A percentile compares a stretch with the other conserved stretches of the same genome.
These are phyloP conservation scores for Rehmannia glutinosa DNA, from an alignment of 257 asterid genomes.

Conservation along the genomic window DNA sequence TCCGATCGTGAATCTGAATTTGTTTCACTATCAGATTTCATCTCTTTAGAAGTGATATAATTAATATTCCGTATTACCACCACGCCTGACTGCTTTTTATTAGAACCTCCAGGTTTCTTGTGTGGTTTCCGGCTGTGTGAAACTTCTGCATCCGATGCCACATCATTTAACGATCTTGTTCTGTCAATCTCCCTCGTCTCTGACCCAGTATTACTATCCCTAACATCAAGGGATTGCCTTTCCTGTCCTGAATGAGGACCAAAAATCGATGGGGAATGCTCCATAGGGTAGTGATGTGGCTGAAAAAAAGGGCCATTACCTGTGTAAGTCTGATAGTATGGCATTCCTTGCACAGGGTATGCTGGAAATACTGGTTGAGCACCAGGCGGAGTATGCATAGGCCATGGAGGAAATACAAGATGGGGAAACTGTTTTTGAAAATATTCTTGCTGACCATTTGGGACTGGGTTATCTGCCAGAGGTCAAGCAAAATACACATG, in stretches of 20 bases:
- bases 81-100: conserved; percentile 37
- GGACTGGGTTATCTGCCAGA: conserved; percentile 43
- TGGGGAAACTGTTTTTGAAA: conserved; percentile 76
- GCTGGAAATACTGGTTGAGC: conserved; percentile 66
- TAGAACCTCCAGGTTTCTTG: conserved; percentile 44
- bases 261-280: conserved; percentile 38
- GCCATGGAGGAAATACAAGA: conserved; percentile 74
- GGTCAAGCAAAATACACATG: conserved; percentile 22
- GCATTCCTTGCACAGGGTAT: conserved; percentile 89
- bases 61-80: conserved; percentile 50
- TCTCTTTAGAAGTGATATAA: conserved; percentile 44
- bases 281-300: conserved; percentile 59
- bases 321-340: conserved; percentile 66
- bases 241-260: conserved; percentile 40
- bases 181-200: conserved; percentile 32
- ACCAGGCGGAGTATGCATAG: conserved; percentile 65
- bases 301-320: conserved; percentile 62
- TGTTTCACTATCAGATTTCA: conserved; percentile 34
- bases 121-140: conserved; percentile 39
- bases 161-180: conserved; percentile 29
- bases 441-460: conserved; percentile 59
- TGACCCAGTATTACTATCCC: conserved; percentile 43
- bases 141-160: conserved; percentile 37
- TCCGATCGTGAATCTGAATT: conserved; percentile 45
- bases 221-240: conserved; percentile 44